phyloP scores from a whole-genome alignment of 164 flowering plant genomes.

The Macadamia integrifolia region DNA sequence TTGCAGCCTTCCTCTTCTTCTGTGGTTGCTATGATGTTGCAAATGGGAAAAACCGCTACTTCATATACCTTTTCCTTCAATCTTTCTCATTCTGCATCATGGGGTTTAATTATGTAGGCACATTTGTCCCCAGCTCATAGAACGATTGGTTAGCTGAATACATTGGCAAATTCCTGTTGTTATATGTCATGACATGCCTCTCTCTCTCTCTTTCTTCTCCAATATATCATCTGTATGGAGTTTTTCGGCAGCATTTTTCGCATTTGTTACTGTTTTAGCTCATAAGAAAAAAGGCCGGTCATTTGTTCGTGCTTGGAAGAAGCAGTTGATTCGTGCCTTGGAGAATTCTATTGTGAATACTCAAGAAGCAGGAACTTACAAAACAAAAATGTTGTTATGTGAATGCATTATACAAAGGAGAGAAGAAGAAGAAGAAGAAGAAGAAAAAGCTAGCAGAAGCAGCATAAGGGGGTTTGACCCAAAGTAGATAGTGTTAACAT shows the following conservation, averaged over 20 bases:
- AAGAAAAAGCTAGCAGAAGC: constrained; percentile 1
- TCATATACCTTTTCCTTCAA: constrained; percentile 72
- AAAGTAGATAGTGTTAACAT: constrained; percentile 1
- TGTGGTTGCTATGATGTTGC: constrained; percentile 70
- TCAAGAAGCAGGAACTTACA: constrained; percentile 2
- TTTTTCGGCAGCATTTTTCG: constrained; percentile 15
- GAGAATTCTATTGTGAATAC: constrained; percentile 16
- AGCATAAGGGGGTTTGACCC: background rate
- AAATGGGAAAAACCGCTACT: constrained; percentile 73
- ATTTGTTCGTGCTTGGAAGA: constrained; percentile 19
- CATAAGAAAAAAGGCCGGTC: constrained; percentile 12
- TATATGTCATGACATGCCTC: constrained; percentile 13
- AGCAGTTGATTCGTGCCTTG: constrained; percentile 1
- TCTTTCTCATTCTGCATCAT: constrained; percentile 52
- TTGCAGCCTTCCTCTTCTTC: constrained; percentile 64
- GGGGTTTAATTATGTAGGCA: constrained; percentile 80
- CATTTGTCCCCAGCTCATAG: constrained; percentile 52
- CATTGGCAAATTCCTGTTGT: constrained; percentile 8
- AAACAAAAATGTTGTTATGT: background rate
- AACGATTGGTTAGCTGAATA: background rate
- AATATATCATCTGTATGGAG: constrained; percentile 13
- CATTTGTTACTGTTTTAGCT: constrained; percentile 13
- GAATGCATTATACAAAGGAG: background rate
- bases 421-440: constrained; percentile 6
- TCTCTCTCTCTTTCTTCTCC: constrained; percentile 16